Conservation (phyloP, 2,329 filamentous ascomycete species). For the Aspergillus carbonarius region DNA sequence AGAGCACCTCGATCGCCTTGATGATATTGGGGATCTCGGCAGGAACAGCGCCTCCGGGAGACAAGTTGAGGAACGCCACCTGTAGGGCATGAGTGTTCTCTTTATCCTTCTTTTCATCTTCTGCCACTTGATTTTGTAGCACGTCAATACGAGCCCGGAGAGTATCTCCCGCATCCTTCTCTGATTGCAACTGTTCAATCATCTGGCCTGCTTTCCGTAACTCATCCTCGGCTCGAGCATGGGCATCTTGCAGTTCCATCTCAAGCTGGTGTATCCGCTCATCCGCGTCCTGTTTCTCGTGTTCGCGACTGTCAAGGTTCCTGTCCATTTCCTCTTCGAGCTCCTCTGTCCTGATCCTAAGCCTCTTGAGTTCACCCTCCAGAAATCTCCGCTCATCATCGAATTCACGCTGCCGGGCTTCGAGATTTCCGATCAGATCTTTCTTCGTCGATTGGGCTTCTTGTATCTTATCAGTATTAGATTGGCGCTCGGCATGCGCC, state of each 20-base stretch:
- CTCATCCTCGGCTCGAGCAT: constrained; percentile 49
- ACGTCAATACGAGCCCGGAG: constrained; percentile 45
- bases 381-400: constrained; percentile 78
- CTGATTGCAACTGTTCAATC: constrained; percentile 56
- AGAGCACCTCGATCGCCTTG: constrained; percentile 59
- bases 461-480: constrained; percentile 66
- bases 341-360: constrained; percentile 79
- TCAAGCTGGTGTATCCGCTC: constrained; percentile 68
- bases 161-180: constrained; percentile 51
- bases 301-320: constrained; percentile 76
- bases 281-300: constrained; percentile 71
- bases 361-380: constrained; percentile 73
- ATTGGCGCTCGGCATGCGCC: constrained; percentile 58
- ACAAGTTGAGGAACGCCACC: constrained; percentile 60
- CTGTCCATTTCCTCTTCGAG: constrained; percentile 89
- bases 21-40: constrained; percentile 59
- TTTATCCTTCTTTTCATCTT: constrained; percentile 53
- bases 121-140: constrained; percentile 52
- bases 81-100: constrained; percentile 57
- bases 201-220: constrained; percentile 41
- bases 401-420: constrained; percentile 87
- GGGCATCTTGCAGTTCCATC: constrained; percentile 66
- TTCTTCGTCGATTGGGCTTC: constrained; percentile 90
- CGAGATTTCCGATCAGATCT: constrained; percentile 91
- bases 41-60: constrained; percentile 54